Conservation (phyloP, 2,329 filamentous ascomycete species). For the Pyrenophora tritici-repentis region DNA sequence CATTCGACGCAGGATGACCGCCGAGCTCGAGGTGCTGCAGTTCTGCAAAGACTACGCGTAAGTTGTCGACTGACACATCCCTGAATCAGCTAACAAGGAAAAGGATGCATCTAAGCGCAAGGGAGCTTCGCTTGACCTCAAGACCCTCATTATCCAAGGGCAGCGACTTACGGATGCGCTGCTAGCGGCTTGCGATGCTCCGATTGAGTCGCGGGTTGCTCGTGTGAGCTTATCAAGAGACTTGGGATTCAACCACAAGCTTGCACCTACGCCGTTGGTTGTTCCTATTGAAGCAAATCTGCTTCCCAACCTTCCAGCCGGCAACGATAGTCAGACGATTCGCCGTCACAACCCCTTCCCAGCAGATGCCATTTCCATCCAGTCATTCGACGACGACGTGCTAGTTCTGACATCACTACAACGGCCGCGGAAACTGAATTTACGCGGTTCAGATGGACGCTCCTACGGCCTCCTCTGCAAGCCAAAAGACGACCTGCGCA, state of each 20-base stretch:
- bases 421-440: conserved; percentile 86
- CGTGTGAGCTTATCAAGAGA: conserved; percentile 77
- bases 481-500: conserved; percentile 95
- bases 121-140: conserved; percentile 65
- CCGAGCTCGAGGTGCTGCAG: conserved; percentile 55
- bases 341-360: conserved; percentile 83
- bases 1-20: conserved; percentile 78
- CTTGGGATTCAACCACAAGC: conserved; percentile 81
- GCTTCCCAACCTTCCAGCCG: conserved; percentile 75
- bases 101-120: conserved; percentile 61
- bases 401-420: conserved; percentile 89
- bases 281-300: conserved; percentile 87
- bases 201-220: conserved; percentile 71
- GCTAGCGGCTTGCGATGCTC: conserved; percentile 77
- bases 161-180: conserved; percentile 84
- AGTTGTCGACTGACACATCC: conserved; percentile 15
- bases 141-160: conserved; percentile 73
- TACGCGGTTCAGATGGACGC: conserved; percentile 86
- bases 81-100: conserved; percentile 39
- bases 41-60: conserved; percentile 50
- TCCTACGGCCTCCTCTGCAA: conserved; percentile 92
- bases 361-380: conserved; percentile 81
- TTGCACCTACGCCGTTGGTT: conserved; percentile 81
- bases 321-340: conserved; percentile 70
- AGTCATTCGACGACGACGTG: conserved; percentile 82